Evolutionary conservation across 2,329 filamentous ascomycete species (phyloP).

Genomic region (Hymenoscyphus scutula): DNA sequence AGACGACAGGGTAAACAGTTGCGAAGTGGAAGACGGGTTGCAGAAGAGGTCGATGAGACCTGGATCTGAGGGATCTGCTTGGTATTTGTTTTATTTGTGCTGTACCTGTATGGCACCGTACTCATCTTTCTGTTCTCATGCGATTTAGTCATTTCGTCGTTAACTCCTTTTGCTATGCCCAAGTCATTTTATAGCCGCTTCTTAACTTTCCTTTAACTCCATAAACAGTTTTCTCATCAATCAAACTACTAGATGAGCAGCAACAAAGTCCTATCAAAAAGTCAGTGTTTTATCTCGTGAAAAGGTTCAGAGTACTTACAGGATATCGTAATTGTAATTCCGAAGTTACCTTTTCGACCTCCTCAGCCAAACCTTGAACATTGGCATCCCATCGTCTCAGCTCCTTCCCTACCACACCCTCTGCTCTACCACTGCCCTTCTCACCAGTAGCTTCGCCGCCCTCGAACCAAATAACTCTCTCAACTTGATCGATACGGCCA

Average conservation of each 20-base stretch:
- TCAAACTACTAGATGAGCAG: slow-evolving; percentile 49
- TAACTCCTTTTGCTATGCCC: slow-evolving; percentile 27
- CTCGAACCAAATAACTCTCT: slow-evolving; percentile 84
- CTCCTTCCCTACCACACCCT: slow-evolving; percentile 63
- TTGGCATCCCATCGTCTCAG: slow-evolving; percentile 86
- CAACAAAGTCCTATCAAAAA: slow-evolving; percentile 51
- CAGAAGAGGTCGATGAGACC: background rate
- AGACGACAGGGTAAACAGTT: background rate
- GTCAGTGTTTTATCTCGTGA: background rate
- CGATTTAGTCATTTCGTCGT: slow-evolving; percentile 20
- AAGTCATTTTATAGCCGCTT: slow-evolving; percentile 17
- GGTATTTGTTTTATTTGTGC: background rate
- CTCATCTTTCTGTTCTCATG: slow-evolving; percentile 17
- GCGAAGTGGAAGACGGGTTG: background rate
- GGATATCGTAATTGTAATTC: slow-evolving; percentile 79
- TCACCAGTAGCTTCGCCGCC: slow-evolving; percentile 66
- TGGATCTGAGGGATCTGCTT: background rate
- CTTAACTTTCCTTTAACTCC: slow-evolving; percentile 28
- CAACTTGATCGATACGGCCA: slow-evolving; percentile 92
- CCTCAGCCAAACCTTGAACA: slow-evolving; percentile 81
- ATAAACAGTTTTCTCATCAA: slow-evolving; percentile 9
- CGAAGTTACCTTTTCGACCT: slow-evolving; percentile 83
- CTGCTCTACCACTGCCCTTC: slow-evolving; percentile 64
- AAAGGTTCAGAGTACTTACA: slow-evolving; percentile 48
- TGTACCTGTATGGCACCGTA: background rate